Evolutionary conservation across 768 basidiomycete species (phyloP).

Genomic region (Amanita rubescens): DNA sequence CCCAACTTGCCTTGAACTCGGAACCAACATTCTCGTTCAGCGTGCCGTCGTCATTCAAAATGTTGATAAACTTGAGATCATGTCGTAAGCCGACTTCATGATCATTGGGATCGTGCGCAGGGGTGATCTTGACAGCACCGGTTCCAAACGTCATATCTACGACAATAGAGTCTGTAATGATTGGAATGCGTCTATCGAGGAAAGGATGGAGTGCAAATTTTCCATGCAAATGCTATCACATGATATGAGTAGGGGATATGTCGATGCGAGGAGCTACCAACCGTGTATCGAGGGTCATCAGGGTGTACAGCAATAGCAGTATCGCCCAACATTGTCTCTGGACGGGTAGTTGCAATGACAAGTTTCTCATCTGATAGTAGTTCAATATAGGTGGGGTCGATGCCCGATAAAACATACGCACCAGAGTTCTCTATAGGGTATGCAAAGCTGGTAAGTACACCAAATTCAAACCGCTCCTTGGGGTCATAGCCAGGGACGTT

Average conservation of each 20-base stretch:
- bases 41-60: slow-evolving; percentile 95
- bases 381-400: background rate
- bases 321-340: slow-evolving; percentile 98
- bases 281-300: slow-evolving; percentile 83
- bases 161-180: slow-evolving; percentile 77
- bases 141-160: slow-evolving; percentile 98
- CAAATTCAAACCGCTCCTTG: slow-evolving; percentile 97
- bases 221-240: slow-evolving; percentile 75
- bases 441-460: slow-evolving; percentile 93
- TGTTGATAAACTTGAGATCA: slow-evolving; percentile 85
- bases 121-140: slow-evolving; percentile 98
- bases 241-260: background rate
- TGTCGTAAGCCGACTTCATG: slow-evolving; percentile 90
- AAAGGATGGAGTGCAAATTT: slow-evolving; percentile 91
- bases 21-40: slow-evolving; percentile 85
- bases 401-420: slow-evolving; percentile 21
- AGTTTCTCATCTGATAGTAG: slow-evolving; percentile 68
- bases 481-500: slow-evolving; percentile 90
- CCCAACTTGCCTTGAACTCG: slow-evolving; percentile 51
- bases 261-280: slow-evolving; percentile 15
- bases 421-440: slow-evolving; percentile 86
- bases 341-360: slow-evolving; percentile 93
- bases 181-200: slow-evolving; percentile 76
- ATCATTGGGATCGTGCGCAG: slow-evolving; percentile 96
- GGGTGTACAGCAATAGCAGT: slow-evolving; percentile 96